Base-by-base conservation (phyloP, 2,329 filamentous ascomycete species). In the Xylaria sp. region DNA sequence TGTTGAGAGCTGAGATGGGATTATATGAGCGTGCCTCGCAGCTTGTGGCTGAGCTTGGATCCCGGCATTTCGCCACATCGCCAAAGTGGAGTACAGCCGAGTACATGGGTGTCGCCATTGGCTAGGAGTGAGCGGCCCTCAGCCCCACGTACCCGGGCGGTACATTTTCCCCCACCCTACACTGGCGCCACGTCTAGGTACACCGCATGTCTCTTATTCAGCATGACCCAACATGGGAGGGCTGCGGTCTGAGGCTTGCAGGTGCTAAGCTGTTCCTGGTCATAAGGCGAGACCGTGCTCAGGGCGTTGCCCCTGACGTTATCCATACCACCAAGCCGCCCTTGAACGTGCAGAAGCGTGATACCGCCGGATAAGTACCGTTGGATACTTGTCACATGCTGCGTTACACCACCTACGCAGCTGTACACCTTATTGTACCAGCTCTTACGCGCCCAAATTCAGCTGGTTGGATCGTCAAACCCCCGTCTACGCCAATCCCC, bases 171-270 rank as follows among this genome's bases (percentile, higher is more conserved):
- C 15, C 2, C 19, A 1, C 2, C 12, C 17, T n/a, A 23, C 21
- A 17, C 2, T 4, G 5, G 3, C 31, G 38, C 15, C 19, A 11
- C 12, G 5, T 12, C 21, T 3, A 6, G 8, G 57, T 61, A 57
- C 9, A 31, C 28, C 28, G 9, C 33, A 33, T 28, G 8, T 19
- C 6, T 7, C 21, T 45, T 61, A 61, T 23, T 21, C 14, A 7
- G 6, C 9, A 35, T n/a, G 28, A 28, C 17, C 28, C 52, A 38
- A 28, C 54, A 61, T 66, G 64, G 61, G 61, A 61, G 56, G 49
- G 64, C 64, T 66, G 64, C 64, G 61, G 64, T 59, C 51, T 40
- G 28, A 49, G 61, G 64, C 61, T 66, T 66, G 61, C 64, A 55
- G 52, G 33, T 51, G 49, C 62, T 59, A 59, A 65, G 42, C 54